These are phyloP conservation scores for Starmerella floris DNA, from an alignment of 805 yeast species.

Conservation along the genomic window DNA sequence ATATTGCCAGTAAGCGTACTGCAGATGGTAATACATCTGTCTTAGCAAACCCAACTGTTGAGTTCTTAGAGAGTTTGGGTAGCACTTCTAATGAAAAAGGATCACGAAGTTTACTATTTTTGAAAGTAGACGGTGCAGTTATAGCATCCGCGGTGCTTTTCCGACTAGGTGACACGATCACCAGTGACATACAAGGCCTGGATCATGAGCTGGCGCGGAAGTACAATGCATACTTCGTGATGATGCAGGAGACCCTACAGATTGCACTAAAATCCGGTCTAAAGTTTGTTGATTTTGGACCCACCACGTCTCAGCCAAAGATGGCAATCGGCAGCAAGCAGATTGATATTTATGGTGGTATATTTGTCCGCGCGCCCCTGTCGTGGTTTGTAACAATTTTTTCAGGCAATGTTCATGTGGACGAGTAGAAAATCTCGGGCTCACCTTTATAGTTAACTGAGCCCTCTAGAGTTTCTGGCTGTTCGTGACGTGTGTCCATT, in stretches of 20 bases:
- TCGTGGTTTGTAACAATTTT: slow-evolving; percentile 19
- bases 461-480: not conserved
- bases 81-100: slow-evolving; percentile 22
- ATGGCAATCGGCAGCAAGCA: slow-evolving; percentile 31
- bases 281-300: slow-evolving; percentile 35
- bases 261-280: slow-evolving; percentile 31
- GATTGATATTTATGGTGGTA: slow-evolving; percentile 31
- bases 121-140: slow-evolving; percentile 29
- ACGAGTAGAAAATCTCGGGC: no score
- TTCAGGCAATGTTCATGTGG: slow-evolving; percentile 20
- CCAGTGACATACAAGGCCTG: slow-evolving; percentile 35
- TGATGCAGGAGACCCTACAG: slow-evolving; percentile 36
- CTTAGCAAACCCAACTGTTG: slow-evolving; percentile 27
- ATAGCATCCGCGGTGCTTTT: slow-evolving; percentile 34
- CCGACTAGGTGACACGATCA: slow-evolving; percentile 34
- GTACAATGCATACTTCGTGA: slow-evolving; percentile 35
- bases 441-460: not conserved
- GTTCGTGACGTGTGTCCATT: no score
- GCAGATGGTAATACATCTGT: slow-evolving; percentile 32
- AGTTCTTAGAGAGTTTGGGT: slow-evolving; percentile 28
- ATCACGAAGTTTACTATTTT: slow-evolving; percentile 28
- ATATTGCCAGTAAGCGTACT: slow-evolving; percentile 31
- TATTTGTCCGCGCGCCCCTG: slow-evolving; percentile 24
- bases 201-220: slow-evolving; percentile 31
- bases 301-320: slow-evolving; percentile 35